Evolutionary conservation across 2,329 filamentous ascomycete genomes (phyloP), one percentile per base, ranked within the genome.

Genomic region (Microcyclospora tardicrescens): DNA sequence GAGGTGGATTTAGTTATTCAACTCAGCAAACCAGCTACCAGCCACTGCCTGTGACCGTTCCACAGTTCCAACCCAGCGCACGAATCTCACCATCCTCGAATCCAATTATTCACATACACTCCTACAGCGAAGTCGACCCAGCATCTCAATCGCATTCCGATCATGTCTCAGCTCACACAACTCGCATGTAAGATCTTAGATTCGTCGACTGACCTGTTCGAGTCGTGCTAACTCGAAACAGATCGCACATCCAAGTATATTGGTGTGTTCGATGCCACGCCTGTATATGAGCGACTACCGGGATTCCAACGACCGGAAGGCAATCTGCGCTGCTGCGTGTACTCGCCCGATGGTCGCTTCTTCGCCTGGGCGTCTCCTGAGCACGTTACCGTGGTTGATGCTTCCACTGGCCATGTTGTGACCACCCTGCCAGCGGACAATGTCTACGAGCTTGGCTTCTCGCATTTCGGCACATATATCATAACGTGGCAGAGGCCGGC

Each of bases 181-280:
- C 83, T 95, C 78, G 84, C 85, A 66, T 94, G 75, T 79, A 62
- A 46, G 74, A 66, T 11, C 6, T 16, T 14, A 12, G 5, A 24
- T 13, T 14, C 10, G 24, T 19, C 2, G 15, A 10, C 15, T 15
- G 6, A 16, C 19, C 19, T 4, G 15, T 14, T 16, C 33, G 30
- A n/a, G 11, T n/a, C 16, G n/a, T 41, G 35, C 34, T 37, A 27
- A 35, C n/a, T 37, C 24, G 12, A 28, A 10, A 36, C 36, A 79
- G 75, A 83, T 74, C 85, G 91, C 68, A 95, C 91, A 64, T 82
- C 87, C 67, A 96, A 95, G 78, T 81, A 79, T 64, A 87, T 98
- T 69, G 87, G 87, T 58, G 72, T 96, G 65, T 77, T 93, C 66
- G 84, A 96, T 69, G 85, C 86, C 56, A 83, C 79, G 51, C 91